Evolutionary conservation across 1,284 basidiomycete species (phyloP).

Genomic region (Phellinidium pouzarii): DNA sequence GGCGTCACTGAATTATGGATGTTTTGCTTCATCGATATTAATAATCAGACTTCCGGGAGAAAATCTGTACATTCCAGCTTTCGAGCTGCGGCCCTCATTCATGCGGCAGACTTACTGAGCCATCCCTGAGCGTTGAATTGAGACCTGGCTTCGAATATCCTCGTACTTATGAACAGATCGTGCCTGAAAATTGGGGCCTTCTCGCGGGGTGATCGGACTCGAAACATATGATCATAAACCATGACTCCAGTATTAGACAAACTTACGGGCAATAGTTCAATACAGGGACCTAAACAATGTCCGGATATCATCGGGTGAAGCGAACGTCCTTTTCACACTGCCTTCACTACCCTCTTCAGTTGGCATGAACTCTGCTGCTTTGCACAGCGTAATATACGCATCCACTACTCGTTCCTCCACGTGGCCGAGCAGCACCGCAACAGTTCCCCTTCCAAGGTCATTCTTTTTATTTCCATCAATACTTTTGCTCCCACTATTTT

Average conservation of each 20-base stretch:
- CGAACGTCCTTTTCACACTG: slow-evolving; percentile 4
- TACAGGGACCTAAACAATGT: slow-evolving; percentile 10
- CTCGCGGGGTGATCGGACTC: too few species aligned
- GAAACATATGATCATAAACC: too few species aligned
- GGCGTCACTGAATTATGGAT: too few species aligned
- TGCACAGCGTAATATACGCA: slow-evolving; percentile 65
- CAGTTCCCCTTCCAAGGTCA: slow-evolving; percentile 41
- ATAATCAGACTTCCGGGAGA: too few species aligned
- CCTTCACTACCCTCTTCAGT: slow-evolving; percentile 6
- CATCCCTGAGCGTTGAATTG: too few species aligned
- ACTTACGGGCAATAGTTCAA: neutral
- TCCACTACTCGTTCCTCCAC: slow-evolving; percentile 69
- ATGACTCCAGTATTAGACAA: neutral
- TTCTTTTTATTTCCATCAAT: neutral
- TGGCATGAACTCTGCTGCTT: slow-evolving; percentile 21
- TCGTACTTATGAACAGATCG: too few species aligned
- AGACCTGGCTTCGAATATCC: too few species aligned
- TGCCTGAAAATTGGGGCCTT: too few species aligned
- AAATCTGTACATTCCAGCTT: too few species aligned
- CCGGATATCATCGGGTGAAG: slow-evolving; percentile 14
- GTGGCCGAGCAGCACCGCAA: slow-evolving; percentile 69
- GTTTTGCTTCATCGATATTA: too few species aligned
- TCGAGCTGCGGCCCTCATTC: too few species aligned
- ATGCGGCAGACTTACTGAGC: too few species aligned
- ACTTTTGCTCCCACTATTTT: neutral